These are phyloP conservation scores for Aspergillus amoenus DNA, from an alignment of 2,329 filamentous ascomycete genomes.

Conservation along the genomic window DNA sequence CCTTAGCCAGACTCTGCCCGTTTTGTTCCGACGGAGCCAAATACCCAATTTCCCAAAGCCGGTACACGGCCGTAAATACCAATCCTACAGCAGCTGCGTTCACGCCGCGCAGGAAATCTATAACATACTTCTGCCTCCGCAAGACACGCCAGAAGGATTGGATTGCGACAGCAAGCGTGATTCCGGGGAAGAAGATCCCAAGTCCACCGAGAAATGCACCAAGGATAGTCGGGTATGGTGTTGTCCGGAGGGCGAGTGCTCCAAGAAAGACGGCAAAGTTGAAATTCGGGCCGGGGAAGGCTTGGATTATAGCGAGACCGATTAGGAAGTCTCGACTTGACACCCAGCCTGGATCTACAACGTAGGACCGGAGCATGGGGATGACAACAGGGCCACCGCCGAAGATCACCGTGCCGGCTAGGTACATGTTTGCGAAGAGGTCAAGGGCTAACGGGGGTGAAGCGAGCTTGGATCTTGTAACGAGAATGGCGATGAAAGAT, in stretches of 20 bases:
- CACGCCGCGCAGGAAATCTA: conserved; percentile 53
- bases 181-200: conserved; percentile 41
- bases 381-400: conserved; percentile 67
- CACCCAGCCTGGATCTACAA: conserved; percentile 70
- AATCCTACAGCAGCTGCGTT: conserved; percentile 63
- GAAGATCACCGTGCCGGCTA: conserved; percentile 69
- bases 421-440: conserved; percentile 71
- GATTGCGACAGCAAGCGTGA: conserved; percentile 33
- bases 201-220: conserved; percentile 56
- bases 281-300: conserved; percentile 61
- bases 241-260: conserved; percentile 45
- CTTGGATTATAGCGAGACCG: conserved; percentile 69
- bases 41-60: conserved; percentile 63
- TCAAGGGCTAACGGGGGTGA: conserved; percentile 51
- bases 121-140: conserved; percentile 48
- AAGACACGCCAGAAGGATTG: conserved; percentile 57
- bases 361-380: conserved; percentile 58
- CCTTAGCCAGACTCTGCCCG: conserved; percentile 56
- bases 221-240: conserved; percentile 31
- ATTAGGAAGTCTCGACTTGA: conserved; percentile 69
- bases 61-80: conserved; percentile 64
- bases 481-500: conserved; percentile 59
- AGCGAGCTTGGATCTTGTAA: conserved; percentile 44
- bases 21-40: conserved; percentile 50
- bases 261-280: conserved; percentile 59